Evolutionary conservation across 352 stramenopile species (phyloP).

Genomic region (Aphanomyces invadans): DNA sequence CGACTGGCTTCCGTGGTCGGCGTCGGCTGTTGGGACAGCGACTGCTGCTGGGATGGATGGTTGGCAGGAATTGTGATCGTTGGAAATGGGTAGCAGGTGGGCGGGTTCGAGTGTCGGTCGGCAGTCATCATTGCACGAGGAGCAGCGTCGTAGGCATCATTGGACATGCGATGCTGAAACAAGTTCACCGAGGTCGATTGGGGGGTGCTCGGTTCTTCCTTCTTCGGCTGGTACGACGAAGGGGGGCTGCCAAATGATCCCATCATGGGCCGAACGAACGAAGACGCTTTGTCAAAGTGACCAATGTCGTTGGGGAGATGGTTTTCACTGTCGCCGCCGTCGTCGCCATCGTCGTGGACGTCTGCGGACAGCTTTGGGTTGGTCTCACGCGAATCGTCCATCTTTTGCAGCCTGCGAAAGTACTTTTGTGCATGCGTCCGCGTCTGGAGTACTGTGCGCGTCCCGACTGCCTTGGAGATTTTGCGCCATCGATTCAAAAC

Average conservation of each 20-base stretch:
- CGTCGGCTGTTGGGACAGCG: not conserved
- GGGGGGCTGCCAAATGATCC: not conserved
- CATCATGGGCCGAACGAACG: not conserved
- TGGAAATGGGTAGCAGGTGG: constrained; percentile 13
- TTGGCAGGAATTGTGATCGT: constrained; percentile 13
- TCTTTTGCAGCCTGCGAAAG: constrained; percentile 64
- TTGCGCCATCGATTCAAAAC: constrained; percentile 48
- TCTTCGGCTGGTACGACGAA: not conserved
- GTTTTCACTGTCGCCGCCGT: constrained; percentile 4
- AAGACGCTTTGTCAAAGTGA: not conserved
- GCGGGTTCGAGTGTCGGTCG: not conserved
- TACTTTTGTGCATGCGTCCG: constrained; percentile 85
- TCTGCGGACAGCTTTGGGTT: not conserved
- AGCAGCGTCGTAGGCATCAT: not conserved
- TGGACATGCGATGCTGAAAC: not conserved
- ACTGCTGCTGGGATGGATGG: not conserved
- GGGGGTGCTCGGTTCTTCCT: constrained; percentile 18
- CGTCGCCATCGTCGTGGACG: not conserved
- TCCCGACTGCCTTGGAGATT: constrained; percentile 76
- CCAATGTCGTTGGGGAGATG: constrained; percentile 8
- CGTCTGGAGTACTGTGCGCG: constrained; percentile 75
- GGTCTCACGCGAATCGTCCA: constrained; percentile 6
- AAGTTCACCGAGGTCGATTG: too few relatives aligned
- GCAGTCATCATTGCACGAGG: not conserved
- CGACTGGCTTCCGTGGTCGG: constrained; percentile 22